Base-by-base conservation (phyloP, 2,329 filamentous ascomycete genomes). In the Fusarium burgessii region DNA sequence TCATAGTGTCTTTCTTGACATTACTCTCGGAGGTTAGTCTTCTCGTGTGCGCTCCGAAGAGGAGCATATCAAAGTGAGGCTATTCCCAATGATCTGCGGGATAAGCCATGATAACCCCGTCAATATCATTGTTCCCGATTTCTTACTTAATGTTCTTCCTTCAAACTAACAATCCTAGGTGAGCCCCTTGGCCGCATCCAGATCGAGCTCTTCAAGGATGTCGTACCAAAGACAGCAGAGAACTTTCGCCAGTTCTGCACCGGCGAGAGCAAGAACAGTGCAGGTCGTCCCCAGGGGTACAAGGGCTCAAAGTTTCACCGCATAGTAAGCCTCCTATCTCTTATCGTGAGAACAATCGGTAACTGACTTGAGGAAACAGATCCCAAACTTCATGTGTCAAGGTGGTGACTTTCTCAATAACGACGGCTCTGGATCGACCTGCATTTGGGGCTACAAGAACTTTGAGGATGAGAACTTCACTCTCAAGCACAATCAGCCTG, bases 241-340 rank as follows among this genome's bases (percentile, higher is more conserved):
- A 98, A 98, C 85, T 98, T 99, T 81, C 93, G 95, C 49, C 94
- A 97, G 79, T 97, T 97, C 84, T 98, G 95, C 84, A 98, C 95
- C 0, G 96, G 96, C 76, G 95, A 98, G 85, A 91, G 88, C 73
- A 97, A 94, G 83, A 93, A 93, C 78, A 81, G 88, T 54, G 87
- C 90, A 13, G 93, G 94, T 36, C 87, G 90, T 69, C 92, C 95
- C 1, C 93, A 97, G 79, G 96, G 96, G 70, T 99, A 98, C 87
- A 98, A 98, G 83, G 93, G 93, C 58, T 92, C 89, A 84, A 97
- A 94, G 81, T 98, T 98, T 77, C 96, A 98, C 82, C 91, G 96
- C 63, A 93, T 98, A 76, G 94, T 97, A 82, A 76, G 92, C 85
- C 32, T 41, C 14, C n/a, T 38, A 50, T 68, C 33, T 50, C 33